A percentile compares a stretch with the other conserved stretches of the same genome.
Evolutionary conservation across 2,329 filamentous ascomycete species (phyloP).

Genomic region (Nakataea oryzae): DNA sequence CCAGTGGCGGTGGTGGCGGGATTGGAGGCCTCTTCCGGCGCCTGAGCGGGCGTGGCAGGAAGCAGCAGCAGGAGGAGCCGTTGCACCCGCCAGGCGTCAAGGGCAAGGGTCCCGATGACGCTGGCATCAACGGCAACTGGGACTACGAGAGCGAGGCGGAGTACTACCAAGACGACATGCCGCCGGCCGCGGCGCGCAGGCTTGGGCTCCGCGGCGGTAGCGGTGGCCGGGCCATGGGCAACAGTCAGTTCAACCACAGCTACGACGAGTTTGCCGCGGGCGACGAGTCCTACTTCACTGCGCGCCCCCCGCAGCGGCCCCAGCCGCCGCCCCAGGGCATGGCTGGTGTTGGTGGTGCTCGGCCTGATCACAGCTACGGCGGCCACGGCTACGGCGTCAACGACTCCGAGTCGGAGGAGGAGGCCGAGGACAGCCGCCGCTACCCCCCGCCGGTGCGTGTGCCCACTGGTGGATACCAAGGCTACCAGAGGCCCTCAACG

Average conservation of each 20-base stretch:
- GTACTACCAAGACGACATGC: constrained; percentile 5
- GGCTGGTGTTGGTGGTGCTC: not conserved
- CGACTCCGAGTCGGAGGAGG: not conserved
- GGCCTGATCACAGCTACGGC: not conserved
- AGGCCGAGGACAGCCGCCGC: constrained; percentile 3
- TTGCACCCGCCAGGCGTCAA: not conserved
- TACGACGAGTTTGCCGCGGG: constrained; percentile 41
- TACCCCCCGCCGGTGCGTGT: not conserved
- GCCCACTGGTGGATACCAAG: no score
- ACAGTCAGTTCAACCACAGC: constrained; percentile 3
- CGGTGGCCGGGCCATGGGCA: not conserved
- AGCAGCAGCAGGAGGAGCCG: constrained; percentile 13
- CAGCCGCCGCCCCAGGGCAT: not conserved
- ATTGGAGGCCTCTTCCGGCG: constrained; percentile 19
- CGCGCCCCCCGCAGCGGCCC: constrained; percentile 20
- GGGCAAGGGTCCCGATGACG: constrained; percentile 26
- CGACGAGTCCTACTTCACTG: constrained; percentile 48
- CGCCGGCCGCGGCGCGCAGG: not conserved
- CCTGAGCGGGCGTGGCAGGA: constrained; percentile 27
- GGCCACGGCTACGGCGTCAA: not conserved
- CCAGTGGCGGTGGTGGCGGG: not conserved
- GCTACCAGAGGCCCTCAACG: not conserved
- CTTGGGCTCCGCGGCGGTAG: constrained; percentile 1
- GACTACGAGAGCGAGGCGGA: constrained; percentile 29
- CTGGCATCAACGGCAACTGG: constrained; percentile 46